phyloP scores from a whole-genome alignment of 495 filamentous ascomycete genomes.

The Lentithecium fluviatile region DNA sequence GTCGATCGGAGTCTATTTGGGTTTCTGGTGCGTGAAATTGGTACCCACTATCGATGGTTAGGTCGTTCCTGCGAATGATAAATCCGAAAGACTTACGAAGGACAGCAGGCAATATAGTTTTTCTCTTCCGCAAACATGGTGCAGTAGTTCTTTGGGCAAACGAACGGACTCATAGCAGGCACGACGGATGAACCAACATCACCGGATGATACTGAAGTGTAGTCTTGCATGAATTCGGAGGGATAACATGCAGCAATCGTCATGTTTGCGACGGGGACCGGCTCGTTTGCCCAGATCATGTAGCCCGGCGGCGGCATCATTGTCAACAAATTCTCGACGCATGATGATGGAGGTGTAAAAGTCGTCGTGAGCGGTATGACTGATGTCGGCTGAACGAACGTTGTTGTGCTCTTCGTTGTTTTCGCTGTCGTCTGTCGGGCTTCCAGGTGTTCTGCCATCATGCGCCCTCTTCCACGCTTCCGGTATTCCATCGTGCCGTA shows the following conservation, averaged over 20 bases:
- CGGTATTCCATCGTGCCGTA: too few species aligned
- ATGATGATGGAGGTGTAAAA: slow-evolving; percentile 18
- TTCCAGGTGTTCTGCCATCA: too few species aligned
- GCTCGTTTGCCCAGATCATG: slow-evolving; percentile 21
- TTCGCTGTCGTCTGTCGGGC: too few species aligned
- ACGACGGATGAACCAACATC: slow-evolving; percentile 10
- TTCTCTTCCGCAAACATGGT: slow-evolving; percentile 17
- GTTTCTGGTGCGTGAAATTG: slow-evolving; percentile 13
- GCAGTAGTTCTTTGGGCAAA: slow-evolving; percentile 19
- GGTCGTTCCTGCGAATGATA: not conserved
- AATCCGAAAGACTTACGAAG: slow-evolving; percentile 8
- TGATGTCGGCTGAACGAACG: not conserved
- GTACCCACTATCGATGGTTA: not conserved
- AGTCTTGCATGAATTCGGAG: slow-evolving; percentile 12
- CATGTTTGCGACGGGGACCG: slow-evolving; percentile 8
- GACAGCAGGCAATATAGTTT: slow-evolving; percentile 28
- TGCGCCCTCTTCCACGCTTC: too few species aligned
- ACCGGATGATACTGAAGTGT: slow-evolving; percentile 15
- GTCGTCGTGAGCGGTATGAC: slow-evolving; percentile 17
- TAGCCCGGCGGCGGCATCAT: slow-evolving; percentile 9
- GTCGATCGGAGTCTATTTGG: slow-evolving; percentile 12
- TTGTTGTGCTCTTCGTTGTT: too few species aligned
- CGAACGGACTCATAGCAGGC: slow-evolving; percentile 20
- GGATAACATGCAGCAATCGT: slow-evolving; percentile 12
- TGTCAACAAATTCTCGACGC: slow-evolving; percentile 6